Evolutionary conservation across 2,329 filamentous ascomycete genomes (phyloP), one percentile per base, ranked within the genome.

Genomic region (Tolypocladium cylindrosporum): DNA sequence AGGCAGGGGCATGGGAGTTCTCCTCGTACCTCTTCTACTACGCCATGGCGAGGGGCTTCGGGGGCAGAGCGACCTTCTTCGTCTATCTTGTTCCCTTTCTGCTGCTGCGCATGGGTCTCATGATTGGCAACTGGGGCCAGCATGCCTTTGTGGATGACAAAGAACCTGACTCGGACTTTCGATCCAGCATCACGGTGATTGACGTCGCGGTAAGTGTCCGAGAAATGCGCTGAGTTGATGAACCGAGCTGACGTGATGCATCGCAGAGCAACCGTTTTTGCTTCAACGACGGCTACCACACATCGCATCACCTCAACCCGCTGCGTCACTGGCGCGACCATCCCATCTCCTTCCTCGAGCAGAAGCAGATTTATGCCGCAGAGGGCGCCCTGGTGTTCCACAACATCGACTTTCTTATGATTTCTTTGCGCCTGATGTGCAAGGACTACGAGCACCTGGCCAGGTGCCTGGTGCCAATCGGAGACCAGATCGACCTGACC

Each of bases 81-180:
- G 84, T 84, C 0, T 79, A 90, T 36, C 65, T 91, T 1, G 67
- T 91, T 1, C 89, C 89, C 0, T 77, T 92, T 24, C 63, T 81
- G 2, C 70, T 87, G 37, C 79, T 92, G 71, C 80, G 89, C 0
- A 64, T 90, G 21, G 89, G 85, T 0, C 71, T 93, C 61, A 93
- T 92, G 89, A 79, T 89, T 9, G 89, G 89, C 1, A 93, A 93
- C 68, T 93, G 88, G 88, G 89, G 88, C 4, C 89, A 93, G 68
- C 89, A 93, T 68, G 89, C 89, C 1, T 86, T 93, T 62, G 88
- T 93, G 8, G 89, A 93, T 65, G 82, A 86, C 24, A 75, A 83
- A 14, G 85, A 90, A 63, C 89, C 89, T 0, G 82, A 89, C 65
- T 91, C 88, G 0, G 89, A 93, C 67, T 92, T 86, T 65, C 79